Conservation (phyloP, 345 rosid genomes). For the Ricinus communis region DNA sequence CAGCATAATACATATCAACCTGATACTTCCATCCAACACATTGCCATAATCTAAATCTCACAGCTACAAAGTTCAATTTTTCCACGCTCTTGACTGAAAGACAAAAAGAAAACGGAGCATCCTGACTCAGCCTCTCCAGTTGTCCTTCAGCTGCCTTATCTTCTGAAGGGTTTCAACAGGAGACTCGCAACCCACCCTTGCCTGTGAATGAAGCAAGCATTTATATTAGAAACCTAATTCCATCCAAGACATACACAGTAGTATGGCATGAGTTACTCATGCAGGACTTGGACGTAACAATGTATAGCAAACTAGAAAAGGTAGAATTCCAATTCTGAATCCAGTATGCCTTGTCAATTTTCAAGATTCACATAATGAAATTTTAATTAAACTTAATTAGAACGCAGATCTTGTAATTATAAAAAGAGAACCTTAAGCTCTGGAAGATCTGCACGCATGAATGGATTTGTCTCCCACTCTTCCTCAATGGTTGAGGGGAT, state of each 20-base stretch:
- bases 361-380: background rate
- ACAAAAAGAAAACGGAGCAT: background rate
- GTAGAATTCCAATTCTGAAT: background rate
- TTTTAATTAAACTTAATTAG: background rate
- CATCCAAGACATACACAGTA: background rate
- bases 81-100: background rate
- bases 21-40: background rate
- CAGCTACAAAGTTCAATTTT: background rate
- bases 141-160: conserved; percentile 65
- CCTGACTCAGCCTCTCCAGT: conserved; percentile 60
- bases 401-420: background rate
- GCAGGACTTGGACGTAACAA: background rate
- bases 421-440: conserved; percentile 49
- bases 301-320: background rate
- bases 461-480: conserved; percentile 83
- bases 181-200: conserved; percentile 52
- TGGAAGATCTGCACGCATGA: conserved; percentile 69
- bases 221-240: background rate
- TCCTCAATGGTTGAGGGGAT: conserved; percentile 87
- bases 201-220: conserved; percentile 37
- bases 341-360: background rate
- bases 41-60: background rate
- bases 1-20: background rate
- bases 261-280: background rate
- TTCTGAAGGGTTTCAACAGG: conserved; percentile 67